These are phyloP conservation scores for Marsdenia floribunda DNA, from an alignment of 257 asterid species.

Conservation along the genomic window DNA sequence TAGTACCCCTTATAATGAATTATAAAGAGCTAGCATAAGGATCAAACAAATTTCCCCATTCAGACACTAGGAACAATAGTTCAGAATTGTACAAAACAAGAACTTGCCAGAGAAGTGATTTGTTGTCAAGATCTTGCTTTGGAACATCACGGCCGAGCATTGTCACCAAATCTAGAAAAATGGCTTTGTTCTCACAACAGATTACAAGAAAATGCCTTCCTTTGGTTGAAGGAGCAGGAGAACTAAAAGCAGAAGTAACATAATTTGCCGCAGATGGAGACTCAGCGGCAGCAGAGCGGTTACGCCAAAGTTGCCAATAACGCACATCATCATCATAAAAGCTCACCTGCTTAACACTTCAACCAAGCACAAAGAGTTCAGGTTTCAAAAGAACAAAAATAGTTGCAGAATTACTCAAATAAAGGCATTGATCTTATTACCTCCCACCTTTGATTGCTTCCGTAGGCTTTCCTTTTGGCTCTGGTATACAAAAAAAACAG, in stretches of 20 bases:
- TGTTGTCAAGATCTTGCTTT: conserved; percentile 93
- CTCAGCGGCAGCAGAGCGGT: conserved; percentile 92
- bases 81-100: conserved; percentile 17
- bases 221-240: conserved; percentile 91
- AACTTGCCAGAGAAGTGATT: conserved; percentile 81
- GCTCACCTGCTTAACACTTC: conserved; percentile 97
- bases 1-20: background rate
- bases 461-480: conserved; percentile 82
- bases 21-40: background rate
- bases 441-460: conserved; percentile 99
- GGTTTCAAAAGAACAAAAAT: conserved; percentile 10
- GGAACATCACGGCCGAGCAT: conserved; percentile 99
- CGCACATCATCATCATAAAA: conserved; percentile 94
- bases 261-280: conserved; percentile 81
- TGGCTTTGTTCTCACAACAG: conserved; percentile 96
- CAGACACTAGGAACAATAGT: background rate
- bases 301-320: conserved; percentile 91
- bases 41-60: background rate
- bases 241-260: conserved; percentile 69
- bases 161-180: conserved; percentile 92
- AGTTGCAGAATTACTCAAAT: background rate
- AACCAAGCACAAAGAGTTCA: conserved; percentile 39
- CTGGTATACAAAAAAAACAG: conserved; percentile 28
- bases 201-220: conserved; percentile 97
- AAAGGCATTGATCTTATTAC: conserved; percentile 37